These are phyloP conservation scores for Nothophytophthora sp. DNA, from an alignment of 352 stramenopile genomes.

Conservation along the genomic window DNA sequence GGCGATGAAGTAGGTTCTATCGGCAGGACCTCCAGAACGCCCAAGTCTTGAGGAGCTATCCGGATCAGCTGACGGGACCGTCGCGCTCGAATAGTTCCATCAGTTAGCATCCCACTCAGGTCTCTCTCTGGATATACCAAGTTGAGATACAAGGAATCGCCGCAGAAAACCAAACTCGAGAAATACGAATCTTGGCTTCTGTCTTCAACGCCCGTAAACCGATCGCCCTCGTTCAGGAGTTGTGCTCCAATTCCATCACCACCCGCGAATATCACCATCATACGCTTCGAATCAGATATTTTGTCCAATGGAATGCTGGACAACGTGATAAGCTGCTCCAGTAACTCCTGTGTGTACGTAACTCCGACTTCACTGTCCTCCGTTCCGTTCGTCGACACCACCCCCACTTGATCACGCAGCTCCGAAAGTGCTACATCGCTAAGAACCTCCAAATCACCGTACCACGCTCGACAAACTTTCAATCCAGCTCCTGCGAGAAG, in stretches of 20 bases:
- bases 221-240: conserved; percentile 28
- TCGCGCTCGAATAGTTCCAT: conserved; percentile 8
- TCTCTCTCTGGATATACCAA: conserved; percentile 31
- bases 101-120: conserved; percentile 4
- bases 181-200: conserved; percentile 25
- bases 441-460: conserved; percentile 53
- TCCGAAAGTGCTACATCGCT: conserved; percentile 20
- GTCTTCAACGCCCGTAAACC: conserved; percentile 34
- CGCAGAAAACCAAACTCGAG: conserved; percentile 53
- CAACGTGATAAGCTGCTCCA: conserved; percentile 25
- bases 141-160: conserved; percentile 46
- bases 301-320: conserved; percentile 15
- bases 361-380: conserved; percentile 9
- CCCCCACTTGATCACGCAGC: conserved; percentile 19
- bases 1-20: not conserved
- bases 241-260: conserved; percentile 17
- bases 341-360: conserved; percentile 20
- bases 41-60: conserved; percentile 23
- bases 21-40: conserved; percentile 15
- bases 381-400: conserved; percentile 4
- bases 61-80: conserved; percentile 16
- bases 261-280: conserved; percentile 30
- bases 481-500: not conserved
- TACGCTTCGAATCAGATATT: conserved; percentile 20
- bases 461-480: conserved; percentile 41